phyloP scores from a whole-genome alignment of 176 grass and related monocot species.

The Juncus inflexus region DNA sequence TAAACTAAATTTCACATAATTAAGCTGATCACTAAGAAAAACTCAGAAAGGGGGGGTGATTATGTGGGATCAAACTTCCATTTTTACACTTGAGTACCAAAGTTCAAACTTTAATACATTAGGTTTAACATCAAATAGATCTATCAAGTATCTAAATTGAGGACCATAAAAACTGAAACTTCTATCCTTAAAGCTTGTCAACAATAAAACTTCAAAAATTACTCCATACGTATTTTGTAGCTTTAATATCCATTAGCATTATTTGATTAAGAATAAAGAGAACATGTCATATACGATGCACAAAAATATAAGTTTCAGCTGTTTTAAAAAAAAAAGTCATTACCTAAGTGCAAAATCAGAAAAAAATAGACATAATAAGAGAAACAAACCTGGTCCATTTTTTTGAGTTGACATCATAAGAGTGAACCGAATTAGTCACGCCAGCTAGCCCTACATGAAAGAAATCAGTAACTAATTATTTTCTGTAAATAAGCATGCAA shows the following conservation, averaged over 20 bases:
- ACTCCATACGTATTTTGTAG: too few relatives aligned
- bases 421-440: slow-evolving; percentile 93
- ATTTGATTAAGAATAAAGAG: too few relatives aligned
- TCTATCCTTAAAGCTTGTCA: not conserved
- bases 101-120: not conserved
- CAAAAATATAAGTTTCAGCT: slow-evolving; percentile 1
- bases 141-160: not conserved
- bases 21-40: slow-evolving; percentile 10
- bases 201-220: not conserved
- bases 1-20: not conserved
- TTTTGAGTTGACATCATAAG: slow-evolving; percentile 66
- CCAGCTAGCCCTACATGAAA: slow-evolving; percentile 64
- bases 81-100: not conserved
- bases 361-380: slow-evolving; percentile 9
- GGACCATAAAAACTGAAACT: not conserved
- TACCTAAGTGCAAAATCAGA: not conserved
- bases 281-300: not conserved
- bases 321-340: not conserved
- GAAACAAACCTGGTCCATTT: slow-evolving; percentile 68
- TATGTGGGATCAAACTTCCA: not conserved
- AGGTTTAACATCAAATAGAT: not conserved
- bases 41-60: not conserved
- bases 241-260: too few relatives aligned
- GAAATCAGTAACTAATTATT: not conserved
- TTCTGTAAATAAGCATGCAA: too few relatives aligned